Conservation (phyloP, 495 filamentous ascomycete genomes). For the Aspergillus asperescens region DNA sequence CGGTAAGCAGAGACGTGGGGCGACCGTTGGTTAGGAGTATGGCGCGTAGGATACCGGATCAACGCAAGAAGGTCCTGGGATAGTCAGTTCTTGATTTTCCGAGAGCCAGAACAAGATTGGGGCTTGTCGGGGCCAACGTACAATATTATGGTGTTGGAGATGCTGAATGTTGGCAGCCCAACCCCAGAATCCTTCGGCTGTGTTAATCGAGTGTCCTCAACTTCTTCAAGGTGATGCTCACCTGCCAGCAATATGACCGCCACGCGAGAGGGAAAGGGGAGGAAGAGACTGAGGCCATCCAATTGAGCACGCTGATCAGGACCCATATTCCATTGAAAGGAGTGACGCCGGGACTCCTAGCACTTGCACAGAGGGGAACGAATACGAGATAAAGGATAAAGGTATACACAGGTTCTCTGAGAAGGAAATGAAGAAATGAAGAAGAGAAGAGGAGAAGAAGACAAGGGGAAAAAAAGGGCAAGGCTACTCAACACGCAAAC, state of each 20-base stretch:
- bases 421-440: neutral
- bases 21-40: conserved; percentile 56
- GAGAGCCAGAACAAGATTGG: neutral
- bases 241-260: conserved; percentile 75
- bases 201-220: conserved; percentile 9
- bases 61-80: conserved; percentile 68
- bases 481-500: conserved; percentile 21
- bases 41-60: conserved; percentile 69
- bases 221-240: conserved; percentile 30
- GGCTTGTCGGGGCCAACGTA: conserved; percentile 30
- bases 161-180: conserved; percentile 86
- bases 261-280: conserved; percentile 82
- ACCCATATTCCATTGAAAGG: conserved; percentile 61
- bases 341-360: conserved; percentile 19
- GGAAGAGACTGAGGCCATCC: conserved; percentile 76
- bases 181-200: conserved; percentile 65
- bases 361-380: conserved; percentile 12
- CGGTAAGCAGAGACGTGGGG: conserved; percentile 80
- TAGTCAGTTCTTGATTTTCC: conserved; percentile 17
- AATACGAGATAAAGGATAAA: conserved; percentile 9
- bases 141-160: conserved; percentile 66
- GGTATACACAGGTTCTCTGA: neutral
- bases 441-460: conserved; percentile 11
- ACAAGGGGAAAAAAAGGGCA: conserved; percentile 11
- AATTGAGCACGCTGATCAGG: conserved; percentile 73